Percentiles rank a stretch among this genome's conserved stretches.
Conservation (phyloP, 192 early-diverging fungal genomes). For the Podila epigama region DNA sequence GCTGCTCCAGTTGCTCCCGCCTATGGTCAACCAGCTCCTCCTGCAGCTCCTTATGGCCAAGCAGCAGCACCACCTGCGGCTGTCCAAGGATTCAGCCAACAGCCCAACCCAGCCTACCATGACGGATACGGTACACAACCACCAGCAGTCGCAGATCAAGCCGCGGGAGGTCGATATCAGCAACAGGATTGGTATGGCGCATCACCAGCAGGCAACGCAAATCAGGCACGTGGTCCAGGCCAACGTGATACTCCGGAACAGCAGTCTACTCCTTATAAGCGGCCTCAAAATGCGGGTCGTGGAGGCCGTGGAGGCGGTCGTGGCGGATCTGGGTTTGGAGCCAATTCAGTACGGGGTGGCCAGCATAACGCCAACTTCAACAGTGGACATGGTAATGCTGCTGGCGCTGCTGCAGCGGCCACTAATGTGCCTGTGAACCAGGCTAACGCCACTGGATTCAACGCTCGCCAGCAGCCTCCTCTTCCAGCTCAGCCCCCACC, state of each 20-base stretch:
- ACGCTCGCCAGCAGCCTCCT: constrained; percentile 33
- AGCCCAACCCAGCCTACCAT: constrained; percentile 9
- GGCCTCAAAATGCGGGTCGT: constrained; percentile 18
- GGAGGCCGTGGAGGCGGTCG: constrained; percentile 29
- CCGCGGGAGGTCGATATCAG: constrained; percentile 6
- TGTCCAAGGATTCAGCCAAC: constrained; percentile 16
- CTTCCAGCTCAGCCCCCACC: constrained; percentile 35
- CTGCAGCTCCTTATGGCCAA: constrained; percentile 12
- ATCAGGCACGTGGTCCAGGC: constrained; percentile 8
- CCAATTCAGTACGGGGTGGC: constrained; percentile 14
- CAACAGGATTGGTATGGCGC: constrained; percentile 40
- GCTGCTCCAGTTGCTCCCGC: not conserved
- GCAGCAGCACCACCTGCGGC: not conserved
- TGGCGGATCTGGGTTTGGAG: constrained; percentile 29
- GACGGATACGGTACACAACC: constrained; percentile 30
- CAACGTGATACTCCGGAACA: constrained; percentile 12
- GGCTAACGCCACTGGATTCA: constrained; percentile 10
- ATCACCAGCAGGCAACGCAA: not conserved
- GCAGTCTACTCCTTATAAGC: constrained; percentile 32
- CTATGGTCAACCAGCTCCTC: not conserved
- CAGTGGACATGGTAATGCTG: not conserved
- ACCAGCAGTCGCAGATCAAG: not conserved
- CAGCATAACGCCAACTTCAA: constrained; percentile 29
- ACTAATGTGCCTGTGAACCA: constrained; percentile 23
- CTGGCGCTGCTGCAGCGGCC: not conserved